Percentiles rank a stretch among this genome's conserved stretches.
phyloP scores from a whole-genome alignment of 2,329 filamentous ascomycete species.

The Ophiostoma ulmi region DNA sequence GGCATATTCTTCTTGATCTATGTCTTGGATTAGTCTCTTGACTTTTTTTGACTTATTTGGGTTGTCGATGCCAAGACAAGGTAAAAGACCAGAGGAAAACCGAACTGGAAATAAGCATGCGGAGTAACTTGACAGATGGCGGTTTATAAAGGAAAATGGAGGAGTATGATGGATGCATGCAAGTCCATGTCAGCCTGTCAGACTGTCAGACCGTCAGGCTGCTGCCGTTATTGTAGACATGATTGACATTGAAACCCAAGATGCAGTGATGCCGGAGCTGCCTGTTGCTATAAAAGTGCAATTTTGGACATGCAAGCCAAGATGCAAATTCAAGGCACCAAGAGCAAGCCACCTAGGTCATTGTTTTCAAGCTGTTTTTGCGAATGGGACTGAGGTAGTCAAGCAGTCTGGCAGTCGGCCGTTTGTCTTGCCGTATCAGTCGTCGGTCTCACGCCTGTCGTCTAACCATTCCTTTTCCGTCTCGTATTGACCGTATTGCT shows the following conservation, averaged over 20 bases:
- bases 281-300: not conserved
- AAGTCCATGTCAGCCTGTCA: not conserved
- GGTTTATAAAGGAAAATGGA: no score
- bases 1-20: not conserved
- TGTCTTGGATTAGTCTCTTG: not conserved
- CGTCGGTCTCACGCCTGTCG: not conserved
- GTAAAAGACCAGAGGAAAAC: not conserved
- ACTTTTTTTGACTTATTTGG: not conserved
- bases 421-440: not conserved
- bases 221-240: not conserved
- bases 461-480: conserved; percentile 14
- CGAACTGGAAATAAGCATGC: not conserved
- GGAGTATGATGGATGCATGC: no score
- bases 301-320: not conserved
- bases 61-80: not conserved
- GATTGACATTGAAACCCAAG: not conserved
- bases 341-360: conserved; percentile 2
- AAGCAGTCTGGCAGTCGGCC: no score
- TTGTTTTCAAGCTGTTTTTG: not conserved
- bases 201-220: not conserved
- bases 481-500: conserved; percentile 9
- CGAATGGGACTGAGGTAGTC: not conserved
- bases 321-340: not conserved
- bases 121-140: not conserved
- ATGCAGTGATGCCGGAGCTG: not conserved